Percentiles rank a stretch among this genome's conserved stretches.
Conservation (phyloP, 1,139 yeast species). For the Kazachstania sp. region DNA sequence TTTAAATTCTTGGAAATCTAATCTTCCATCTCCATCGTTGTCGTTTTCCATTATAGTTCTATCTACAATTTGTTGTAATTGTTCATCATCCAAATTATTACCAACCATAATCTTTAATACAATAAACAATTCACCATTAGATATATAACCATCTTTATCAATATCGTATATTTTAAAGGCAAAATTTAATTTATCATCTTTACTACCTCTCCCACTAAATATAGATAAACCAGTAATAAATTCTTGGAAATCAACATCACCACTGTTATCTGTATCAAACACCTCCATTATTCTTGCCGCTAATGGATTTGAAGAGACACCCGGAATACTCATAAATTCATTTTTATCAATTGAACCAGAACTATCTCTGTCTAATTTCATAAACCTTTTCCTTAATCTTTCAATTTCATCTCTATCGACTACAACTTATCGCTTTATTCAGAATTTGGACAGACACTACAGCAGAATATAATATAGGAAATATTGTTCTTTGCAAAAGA, state of each 20-base stretch:
- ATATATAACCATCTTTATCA: slow-evolving; percentile 88
- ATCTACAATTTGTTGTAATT: slow-evolving; percentile 90
- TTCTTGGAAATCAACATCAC: slow-evolving; percentile 92
- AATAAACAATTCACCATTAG: slow-evolving; percentile 88
- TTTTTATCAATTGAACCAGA: slow-evolving; percentile 86
- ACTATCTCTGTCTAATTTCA: slow-evolving; percentile 90
- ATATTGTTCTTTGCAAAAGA: no score
- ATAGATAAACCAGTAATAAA: slow-evolving; percentile 85
- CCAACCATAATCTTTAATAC: slow-evolving; percentile 98
- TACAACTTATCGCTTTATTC: background rate
- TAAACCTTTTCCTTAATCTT: slow-evolving; percentile 80
- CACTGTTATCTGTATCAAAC: slow-evolving; percentile 88
- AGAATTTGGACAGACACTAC: no score
- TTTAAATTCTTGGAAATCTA: slow-evolving; percentile 81
- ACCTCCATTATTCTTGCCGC: slow-evolving; percentile 88
- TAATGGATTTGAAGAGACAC: slow-evolving; percentile 81
- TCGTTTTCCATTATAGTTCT: slow-evolving; percentile 95
- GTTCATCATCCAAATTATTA: slow-evolving; percentile 73
- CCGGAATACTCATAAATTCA: slow-evolving; percentile 89
- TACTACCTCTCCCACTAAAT: slow-evolving; percentile 80
- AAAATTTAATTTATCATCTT: slow-evolving; percentile 75
- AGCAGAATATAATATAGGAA: no score
- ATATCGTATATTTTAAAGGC: slow-evolving; percentile 94
- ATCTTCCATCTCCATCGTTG: slow-evolving; percentile 77
- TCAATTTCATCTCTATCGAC: slow-evolving; percentile 84